Percentiles rank a stretch among this genome's conserved stretches.
Evolutionary conservation across 108 stramenopile species (phyloP).

Genomic region (Nitzschia sp.): DNA sequence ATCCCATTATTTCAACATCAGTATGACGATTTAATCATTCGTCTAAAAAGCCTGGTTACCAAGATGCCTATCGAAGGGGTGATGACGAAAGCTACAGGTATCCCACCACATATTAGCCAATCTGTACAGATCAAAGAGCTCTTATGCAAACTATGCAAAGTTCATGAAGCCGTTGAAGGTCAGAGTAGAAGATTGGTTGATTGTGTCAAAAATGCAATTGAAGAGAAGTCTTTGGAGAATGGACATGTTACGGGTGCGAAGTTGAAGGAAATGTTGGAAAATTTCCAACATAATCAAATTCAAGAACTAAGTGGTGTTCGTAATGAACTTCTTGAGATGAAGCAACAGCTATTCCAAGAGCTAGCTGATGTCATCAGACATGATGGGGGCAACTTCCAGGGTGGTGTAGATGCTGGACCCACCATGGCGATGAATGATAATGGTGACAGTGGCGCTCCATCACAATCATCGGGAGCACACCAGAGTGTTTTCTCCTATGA

Average conservation of each 20-base stretch:
- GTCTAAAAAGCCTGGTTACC: not conserved
- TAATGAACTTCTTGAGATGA: too few relatives aligned
- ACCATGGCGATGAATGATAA: too few relatives aligned
- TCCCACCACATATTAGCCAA: constrained; percentile 33
- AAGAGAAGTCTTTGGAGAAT: not conserved
- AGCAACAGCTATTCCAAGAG: too few relatives aligned
- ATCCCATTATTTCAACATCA: not conserved
- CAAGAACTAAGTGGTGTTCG: not conserved
- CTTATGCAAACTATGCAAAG: not conserved
- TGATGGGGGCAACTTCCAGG: too few relatives aligned
- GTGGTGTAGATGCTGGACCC: too few relatives aligned
- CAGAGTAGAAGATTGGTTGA: not conserved
- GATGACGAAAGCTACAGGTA: constrained; percentile 29
- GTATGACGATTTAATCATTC: not conserved
- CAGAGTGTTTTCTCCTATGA: too few relatives aligned
- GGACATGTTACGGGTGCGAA: not conserved
- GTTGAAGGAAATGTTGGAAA: not conserved
- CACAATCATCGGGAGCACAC: too few relatives aligned
- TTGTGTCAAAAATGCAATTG: not conserved
- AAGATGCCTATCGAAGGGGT: constrained; percentile 5
- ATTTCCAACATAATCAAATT: not conserved
- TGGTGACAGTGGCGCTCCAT: too few relatives aligned
- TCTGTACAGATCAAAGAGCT: not conserved
- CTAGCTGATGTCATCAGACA: too few relatives aligned
- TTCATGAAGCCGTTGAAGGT: not conserved